phyloP scores from a whole-genome alignment of 768 basidiomycete species.

The Mycena haematopus region DNA sequence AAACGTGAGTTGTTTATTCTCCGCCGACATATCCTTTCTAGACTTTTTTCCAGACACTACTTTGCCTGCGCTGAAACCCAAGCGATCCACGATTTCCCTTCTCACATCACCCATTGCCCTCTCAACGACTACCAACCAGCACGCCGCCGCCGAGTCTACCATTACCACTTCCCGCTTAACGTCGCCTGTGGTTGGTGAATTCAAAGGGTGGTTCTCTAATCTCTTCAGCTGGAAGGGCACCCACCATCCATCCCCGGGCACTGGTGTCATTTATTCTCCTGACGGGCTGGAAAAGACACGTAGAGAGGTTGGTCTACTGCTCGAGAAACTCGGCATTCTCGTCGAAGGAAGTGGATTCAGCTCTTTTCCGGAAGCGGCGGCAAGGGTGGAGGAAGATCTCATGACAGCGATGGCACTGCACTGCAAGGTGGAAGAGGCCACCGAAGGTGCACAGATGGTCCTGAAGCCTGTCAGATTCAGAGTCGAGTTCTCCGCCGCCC shows the following conservation, averaged over 20 bases:
- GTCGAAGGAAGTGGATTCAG: slow-evolving; percentile 45
- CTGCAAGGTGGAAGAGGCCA: slow-evolving; percentile 61
- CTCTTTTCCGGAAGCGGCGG: slow-evolving; percentile 34
- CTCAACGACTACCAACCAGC: slow-evolving; percentile 45
- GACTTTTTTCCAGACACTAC: slow-evolving; percentile 21
- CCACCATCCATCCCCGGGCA: slow-evolving; percentile 40
- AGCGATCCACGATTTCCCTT: slow-evolving; percentile 50
- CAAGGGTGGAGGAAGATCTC: slow-evolving; percentile 30
- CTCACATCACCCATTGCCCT: slow-evolving; percentile 57
- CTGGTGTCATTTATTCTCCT: slow-evolving; percentile 56
- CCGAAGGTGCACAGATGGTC: slow-evolving; percentile 48
- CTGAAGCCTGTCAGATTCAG: slow-evolving; percentile 85
- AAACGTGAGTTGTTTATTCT: slow-evolving; percentile 54
- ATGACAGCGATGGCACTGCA: slow-evolving; percentile 38
- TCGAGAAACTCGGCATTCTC: slow-evolving; percentile 67
- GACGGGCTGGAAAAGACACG: slow-evolving; percentile 67
- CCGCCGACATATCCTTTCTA: slow-evolving; percentile 3
- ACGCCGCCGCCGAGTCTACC: slow-evolving; percentile 38
- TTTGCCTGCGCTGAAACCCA: slow-evolving; percentile 52
- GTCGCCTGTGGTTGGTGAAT: slow-evolving; percentile 81
- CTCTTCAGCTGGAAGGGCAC: slow-evolving; percentile 90
- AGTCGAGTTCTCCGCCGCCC: slow-evolving; percentile 66
- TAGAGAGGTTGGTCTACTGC: slow-evolving; percentile 64
- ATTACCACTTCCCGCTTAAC: slow-evolving; percentile 45
- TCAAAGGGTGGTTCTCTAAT: slow-evolving; percentile 95